A percentile compares a stretch with the other conserved stretches of the same genome.
Conservation (phyloP, 1,284 basidiomycete species). For the Megacollybia platyphylla region DNA sequence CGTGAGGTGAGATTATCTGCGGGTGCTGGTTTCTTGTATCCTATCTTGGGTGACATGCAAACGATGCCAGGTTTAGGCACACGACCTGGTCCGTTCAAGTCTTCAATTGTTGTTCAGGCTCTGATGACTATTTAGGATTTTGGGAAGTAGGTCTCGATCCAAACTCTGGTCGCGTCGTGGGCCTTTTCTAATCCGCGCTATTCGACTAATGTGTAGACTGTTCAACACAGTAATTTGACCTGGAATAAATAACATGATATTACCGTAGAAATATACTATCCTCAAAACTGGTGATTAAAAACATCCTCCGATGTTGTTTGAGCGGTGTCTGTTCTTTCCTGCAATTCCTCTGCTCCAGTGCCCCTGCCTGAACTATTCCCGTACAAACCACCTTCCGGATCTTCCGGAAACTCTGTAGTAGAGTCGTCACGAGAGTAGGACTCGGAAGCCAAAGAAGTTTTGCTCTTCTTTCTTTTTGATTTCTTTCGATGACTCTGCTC, state of each 20-base stretch:
- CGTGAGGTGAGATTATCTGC: conserved; percentile 82
- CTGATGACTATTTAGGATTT: conserved; percentile 34
- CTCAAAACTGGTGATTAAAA: conserved; percentile 36
- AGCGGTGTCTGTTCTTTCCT: conserved; percentile 9
- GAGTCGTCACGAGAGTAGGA: conserved; percentile 30
- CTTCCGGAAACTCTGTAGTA: conserved; percentile 52
- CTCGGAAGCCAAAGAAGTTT: conserved; percentile 26
- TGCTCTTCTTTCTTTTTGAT: conserved; percentile 44
- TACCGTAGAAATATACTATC: background rate
- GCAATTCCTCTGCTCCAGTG: conserved; percentile 9
- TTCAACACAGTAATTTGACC: background rate
- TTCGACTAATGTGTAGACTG: background rate
- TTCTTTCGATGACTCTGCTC: conserved; percentile 34
- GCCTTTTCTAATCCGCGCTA: conserved; percentile 46
- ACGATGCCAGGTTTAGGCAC: conserved; percentile 97
- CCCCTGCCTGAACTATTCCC: conserved; percentile 18
- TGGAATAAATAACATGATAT: background rate
- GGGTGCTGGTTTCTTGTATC: conserved; percentile 94
- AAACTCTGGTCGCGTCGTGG: conserved; percentile 58
- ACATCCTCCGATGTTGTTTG: conserved; percentile 19
- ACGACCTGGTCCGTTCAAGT: conserved; percentile 54
- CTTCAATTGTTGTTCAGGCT: conserved; percentile 15
- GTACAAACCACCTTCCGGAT: conserved; percentile 54
- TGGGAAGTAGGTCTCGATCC: conserved; percentile 80
- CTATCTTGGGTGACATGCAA: conserved; percentile 89